Percentiles rank a stretch among this genome's conserved stretches.
phyloP scores from a whole-genome alignment of 768 basidiomycete species.

The Aureoboletus auriporus region DNA sequence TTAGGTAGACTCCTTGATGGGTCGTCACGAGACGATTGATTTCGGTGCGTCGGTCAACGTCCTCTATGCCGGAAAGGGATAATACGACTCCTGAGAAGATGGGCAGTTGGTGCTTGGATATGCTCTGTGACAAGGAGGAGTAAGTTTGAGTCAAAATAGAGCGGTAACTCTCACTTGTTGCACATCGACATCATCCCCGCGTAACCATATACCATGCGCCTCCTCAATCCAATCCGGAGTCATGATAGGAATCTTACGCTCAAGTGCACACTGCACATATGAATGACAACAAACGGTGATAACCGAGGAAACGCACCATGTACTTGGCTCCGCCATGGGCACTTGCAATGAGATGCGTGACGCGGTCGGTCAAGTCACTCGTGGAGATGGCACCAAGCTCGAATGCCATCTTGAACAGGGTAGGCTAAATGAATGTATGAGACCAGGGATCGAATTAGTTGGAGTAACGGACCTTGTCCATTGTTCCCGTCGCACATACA shows the following conservation, averaged over 20 bases:
- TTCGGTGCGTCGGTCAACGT: slow-evolving; percentile 52
- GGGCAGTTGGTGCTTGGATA: slow-evolving; percentile 59
- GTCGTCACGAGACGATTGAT: slow-evolving; percentile 59
- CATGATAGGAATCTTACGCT: slow-evolving; percentile 77
- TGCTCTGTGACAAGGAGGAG: slow-evolving; percentile 39
- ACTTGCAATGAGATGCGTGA: slow-evolving; percentile 86
- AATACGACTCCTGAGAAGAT: slow-evolving; percentile 69
- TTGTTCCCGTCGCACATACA: slow-evolving; percentile 73
- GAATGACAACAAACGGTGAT: not conserved
- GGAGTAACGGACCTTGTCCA: slow-evolving; percentile 60
- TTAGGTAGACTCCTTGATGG: slow-evolving; percentile 67
- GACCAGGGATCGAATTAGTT: slow-evolving; percentile 1
- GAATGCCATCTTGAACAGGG: slow-evolving; percentile 68
- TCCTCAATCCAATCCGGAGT: slow-evolving; percentile 73
- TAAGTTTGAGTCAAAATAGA: not conserved
- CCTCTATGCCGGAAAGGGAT: slow-evolving; percentile 72
- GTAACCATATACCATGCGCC: slow-evolving; percentile 68
- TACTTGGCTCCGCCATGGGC: slow-evolving; percentile 86
- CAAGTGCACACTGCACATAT: slow-evolving; percentile 67
- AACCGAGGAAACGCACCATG: slow-evolving; percentile 41
- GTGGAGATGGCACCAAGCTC: slow-evolving; percentile 75
- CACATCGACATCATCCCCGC: slow-evolving; percentile 75
- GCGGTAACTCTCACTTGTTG: slow-evolving; percentile 42
- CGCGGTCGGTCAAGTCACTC: slow-evolving; percentile 73
- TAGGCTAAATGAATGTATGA: slow-evolving; percentile 41